These are phyloP conservation scores for Chytriomyces confervae DNA, from an alignment of 192 early-diverging fungal genomes.

Conservation along the genomic window DNA sequence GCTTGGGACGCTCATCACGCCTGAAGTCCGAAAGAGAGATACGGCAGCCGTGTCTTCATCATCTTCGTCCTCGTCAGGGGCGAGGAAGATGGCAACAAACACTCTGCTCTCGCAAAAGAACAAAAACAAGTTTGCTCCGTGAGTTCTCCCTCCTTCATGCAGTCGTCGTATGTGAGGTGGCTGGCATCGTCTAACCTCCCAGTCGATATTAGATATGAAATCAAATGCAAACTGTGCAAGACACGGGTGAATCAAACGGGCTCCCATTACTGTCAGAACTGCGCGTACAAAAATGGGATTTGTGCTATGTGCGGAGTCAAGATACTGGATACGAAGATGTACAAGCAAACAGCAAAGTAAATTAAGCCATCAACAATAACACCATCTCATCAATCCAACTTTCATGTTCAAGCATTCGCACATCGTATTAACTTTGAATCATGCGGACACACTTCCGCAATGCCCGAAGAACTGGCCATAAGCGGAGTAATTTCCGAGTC, in stretches of 20 bases:
- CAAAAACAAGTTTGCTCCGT: conserved; percentile 45
- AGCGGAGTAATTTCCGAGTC: too few relatives aligned
- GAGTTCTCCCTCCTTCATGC: background rate
- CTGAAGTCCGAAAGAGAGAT: conserved; percentile 41
- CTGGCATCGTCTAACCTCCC: background rate
- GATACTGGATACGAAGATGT: conserved; percentile 49
- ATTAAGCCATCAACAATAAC: too few relatives aligned
- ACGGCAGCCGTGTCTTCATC: conserved; percentile 6
- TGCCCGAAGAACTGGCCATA: too few relatives aligned
- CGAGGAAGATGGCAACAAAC: conserved; percentile 20
- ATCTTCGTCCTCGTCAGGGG: background rate
- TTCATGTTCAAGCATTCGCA: too few relatives aligned
- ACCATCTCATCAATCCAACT: too few relatives aligned
- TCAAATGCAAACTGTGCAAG: conserved; percentile 44
- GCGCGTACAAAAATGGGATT: conserved; percentile 51
- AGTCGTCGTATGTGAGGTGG: background rate
- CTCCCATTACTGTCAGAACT: conserved; percentile 45
- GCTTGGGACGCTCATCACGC: conserved; percentile 43
- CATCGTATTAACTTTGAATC: too few relatives aligned
- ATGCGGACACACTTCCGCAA: too few relatives aligned
- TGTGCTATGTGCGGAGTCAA: conserved; percentile 52
- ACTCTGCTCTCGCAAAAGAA: conserved; percentile 49
- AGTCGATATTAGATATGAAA: conserved; percentile 31
- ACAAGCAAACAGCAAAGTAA: conserved; percentile 45
- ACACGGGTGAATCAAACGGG: conserved; percentile 39